Evolutionary conservation across 2,329 filamentous ascomycete genomes (phyloP).

Genomic region (Aureobasidium sp.): DNA sequence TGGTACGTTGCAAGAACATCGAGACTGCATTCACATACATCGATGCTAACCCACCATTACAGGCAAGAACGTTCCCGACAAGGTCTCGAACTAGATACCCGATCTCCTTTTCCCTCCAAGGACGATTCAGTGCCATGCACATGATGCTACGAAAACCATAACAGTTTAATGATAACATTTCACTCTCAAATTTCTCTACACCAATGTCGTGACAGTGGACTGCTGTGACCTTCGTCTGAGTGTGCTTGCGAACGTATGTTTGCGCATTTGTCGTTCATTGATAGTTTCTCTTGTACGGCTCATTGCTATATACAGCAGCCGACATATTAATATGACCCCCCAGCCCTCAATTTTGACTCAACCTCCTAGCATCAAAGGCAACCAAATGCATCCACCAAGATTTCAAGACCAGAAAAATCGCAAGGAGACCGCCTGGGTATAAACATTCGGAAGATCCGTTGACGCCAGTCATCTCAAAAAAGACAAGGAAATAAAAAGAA

Average conservation of each 20-base stretch:
- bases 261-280: neutral
- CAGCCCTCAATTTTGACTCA: neutral
- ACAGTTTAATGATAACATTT: conserved; percentile 2
- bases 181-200: neutral
- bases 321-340: neutral
- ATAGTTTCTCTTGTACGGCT: neutral
- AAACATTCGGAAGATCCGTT: conserved; percentile 1
- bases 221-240: neutral
- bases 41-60: neutral
- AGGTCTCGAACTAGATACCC: conserved; percentile 18
- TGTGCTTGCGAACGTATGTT: neutral
- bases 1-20: conserved; percentile 18
- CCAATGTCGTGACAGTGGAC: neutral
- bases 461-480: neutral
- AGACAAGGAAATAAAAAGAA: neutral
- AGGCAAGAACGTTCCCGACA: conserved; percentile 22
- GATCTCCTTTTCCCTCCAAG: neutral
- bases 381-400: neutral
- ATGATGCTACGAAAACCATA: conserved; percentile 10
- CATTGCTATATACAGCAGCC: conserved; percentile 9
- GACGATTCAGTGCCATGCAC: neutral
- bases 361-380: neutral
- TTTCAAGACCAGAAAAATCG: neutral
- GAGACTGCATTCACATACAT: neutral
- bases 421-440: conserved; percentile 4